phyloP scores from a whole-genome alignment of 73 alveolate species.

The Paramecium sexaurelia region DNA sequence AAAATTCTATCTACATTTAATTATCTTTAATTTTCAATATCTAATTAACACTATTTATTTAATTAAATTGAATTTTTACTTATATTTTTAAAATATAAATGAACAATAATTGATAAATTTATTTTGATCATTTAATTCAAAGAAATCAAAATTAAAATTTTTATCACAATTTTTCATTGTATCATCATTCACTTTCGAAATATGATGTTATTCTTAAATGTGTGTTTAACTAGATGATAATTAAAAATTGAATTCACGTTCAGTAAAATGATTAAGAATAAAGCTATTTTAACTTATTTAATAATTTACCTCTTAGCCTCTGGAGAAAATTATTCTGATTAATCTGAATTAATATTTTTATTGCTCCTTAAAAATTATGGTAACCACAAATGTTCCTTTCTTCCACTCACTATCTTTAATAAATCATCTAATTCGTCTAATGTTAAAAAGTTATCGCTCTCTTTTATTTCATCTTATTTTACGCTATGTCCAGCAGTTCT shows the following conservation, averaged over 20 bases:
- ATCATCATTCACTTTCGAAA: background rate
- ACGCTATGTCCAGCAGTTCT: background rate
- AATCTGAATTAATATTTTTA: background rate
- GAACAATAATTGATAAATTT: constrained; percentile 18
- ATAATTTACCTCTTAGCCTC: constrained; percentile 27
- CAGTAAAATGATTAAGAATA: constrained; percentile 49
- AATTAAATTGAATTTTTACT: background rate
- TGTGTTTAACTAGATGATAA: background rate
- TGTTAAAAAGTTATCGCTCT: background rate
- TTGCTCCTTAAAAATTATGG: constrained; percentile 41
- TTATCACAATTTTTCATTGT: background rate
- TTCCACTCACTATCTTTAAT: background rate
- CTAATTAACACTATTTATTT: background rate
- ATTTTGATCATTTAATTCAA: background rate
- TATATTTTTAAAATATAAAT: constrained; percentile 6
- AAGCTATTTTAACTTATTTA: background rate
- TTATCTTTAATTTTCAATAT: background rate
- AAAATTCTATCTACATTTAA: constrained; percentile 9
- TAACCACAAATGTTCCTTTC: constrained; percentile 20
- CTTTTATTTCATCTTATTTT: background rate
- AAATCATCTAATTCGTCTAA: constrained; percentile 37
- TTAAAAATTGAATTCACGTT: constrained; percentile 20
- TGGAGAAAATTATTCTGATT: constrained; percentile 7
- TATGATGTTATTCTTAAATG: background rate
- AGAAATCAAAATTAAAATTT: constrained; percentile 42